Evolutionary conservation across 495 filamentous ascomycete species (phyloP), one percentile per base, ranked within the genome.

Genomic region (Daldinia bambusicola): DNA sequence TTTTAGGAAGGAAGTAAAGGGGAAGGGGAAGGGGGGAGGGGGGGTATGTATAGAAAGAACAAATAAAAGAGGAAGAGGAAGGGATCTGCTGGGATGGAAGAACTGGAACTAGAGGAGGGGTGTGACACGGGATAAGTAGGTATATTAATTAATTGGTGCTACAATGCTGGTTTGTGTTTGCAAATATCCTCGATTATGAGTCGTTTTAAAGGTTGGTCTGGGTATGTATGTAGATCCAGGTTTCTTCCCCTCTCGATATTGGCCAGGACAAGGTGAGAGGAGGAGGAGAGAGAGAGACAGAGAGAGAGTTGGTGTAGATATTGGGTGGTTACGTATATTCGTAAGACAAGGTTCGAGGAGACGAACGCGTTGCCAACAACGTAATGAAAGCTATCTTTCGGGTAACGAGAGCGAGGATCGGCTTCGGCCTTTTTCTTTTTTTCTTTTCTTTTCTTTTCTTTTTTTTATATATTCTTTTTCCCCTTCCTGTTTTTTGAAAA

Each of bases 281-380:
- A 20, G 34, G 5, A 36, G 2, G 34, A 36, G 34, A 36, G 7
- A 12, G 18, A 48, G 43, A 48, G 4, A 22, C 9, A n/a, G 20
- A 20, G 16, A 20, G 43, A 20, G 20, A 16, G 43, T 45, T 45
- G 41, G 41, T 16, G 41, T 45, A 37, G 37, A 14, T 12, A 14
- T 36, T 10, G 5, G 7, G 9, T 2, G 34, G 37, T 12, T 40
- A 13, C 37, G 7, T 37, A 37, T 12, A 12, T 55, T 22, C 20
- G 55, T 53, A 32, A 32, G 50, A 53, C 50, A n/a, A 53, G 43
- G 22, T 48, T 4, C 34, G 43, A 22, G 16, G 43, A 48, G 20
- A 48, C 43, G 18, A 10, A 48, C 43, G 43, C 43, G 43, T 48
- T 22, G 43, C 9, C 43, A 9, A 48, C 18, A 48, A 48, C 16